phyloP scores from a whole-genome alignment of 2,329 filamentous ascomycete species.

The Pseudopyricularia cyperi region DNA sequence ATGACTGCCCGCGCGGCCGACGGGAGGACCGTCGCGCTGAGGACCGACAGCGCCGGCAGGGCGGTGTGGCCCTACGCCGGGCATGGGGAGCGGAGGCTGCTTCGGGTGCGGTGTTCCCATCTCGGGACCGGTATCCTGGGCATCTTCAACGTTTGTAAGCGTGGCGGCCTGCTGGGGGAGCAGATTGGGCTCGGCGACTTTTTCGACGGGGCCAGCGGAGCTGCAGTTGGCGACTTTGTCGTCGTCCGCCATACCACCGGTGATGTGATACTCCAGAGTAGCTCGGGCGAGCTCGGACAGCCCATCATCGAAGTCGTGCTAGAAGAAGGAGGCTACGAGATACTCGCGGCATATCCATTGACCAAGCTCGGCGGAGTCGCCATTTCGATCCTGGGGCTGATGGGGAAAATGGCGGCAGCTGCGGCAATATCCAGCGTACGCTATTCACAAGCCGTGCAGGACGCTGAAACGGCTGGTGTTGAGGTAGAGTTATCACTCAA shows the following conservation, averaged over 20 bases:
- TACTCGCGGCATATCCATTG: slow-evolving; percentile 63
- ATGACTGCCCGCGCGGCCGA: slow-evolving; percentile 65
- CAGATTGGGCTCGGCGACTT: slow-evolving; percentile 60
- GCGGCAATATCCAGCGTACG: slow-evolving; percentile 57
- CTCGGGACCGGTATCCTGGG: slow-evolving; percentile 63
- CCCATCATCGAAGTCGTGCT: slow-evolving; percentile 51
- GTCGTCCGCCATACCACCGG: slow-evolving; percentile 55
- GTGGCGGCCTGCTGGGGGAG: slow-evolving; percentile 44
- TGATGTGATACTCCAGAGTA: slow-evolving; percentile 33
- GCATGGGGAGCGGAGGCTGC: slow-evolving; percentile 28
- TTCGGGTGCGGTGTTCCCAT: not conserved
- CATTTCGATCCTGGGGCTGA: slow-evolving; percentile 61
- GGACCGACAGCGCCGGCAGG: slow-evolving; percentile 63
- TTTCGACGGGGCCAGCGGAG: slow-evolving; percentile 47
- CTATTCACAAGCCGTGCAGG: slow-evolving; percentile 35
- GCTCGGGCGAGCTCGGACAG: slow-evolving; percentile 26
- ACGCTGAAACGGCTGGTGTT: slow-evolving; percentile 36
- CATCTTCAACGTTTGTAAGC: slow-evolving; percentile 62
- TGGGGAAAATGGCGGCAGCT: slow-evolving; percentile 82
- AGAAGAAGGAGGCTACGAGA: slow-evolving; percentile 58
- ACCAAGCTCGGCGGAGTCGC: slow-evolving; percentile 38
- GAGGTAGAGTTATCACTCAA: slow-evolving; percentile 52
- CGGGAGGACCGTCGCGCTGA: slow-evolving; percentile 66
- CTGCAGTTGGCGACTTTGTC: slow-evolving; percentile 57
- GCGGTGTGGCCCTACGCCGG: slow-evolving; percentile 60